phyloP scores from a whole-genome alignment of 1,139 yeast genomes.

The Groenewaldozyma auringiensis region DNA sequence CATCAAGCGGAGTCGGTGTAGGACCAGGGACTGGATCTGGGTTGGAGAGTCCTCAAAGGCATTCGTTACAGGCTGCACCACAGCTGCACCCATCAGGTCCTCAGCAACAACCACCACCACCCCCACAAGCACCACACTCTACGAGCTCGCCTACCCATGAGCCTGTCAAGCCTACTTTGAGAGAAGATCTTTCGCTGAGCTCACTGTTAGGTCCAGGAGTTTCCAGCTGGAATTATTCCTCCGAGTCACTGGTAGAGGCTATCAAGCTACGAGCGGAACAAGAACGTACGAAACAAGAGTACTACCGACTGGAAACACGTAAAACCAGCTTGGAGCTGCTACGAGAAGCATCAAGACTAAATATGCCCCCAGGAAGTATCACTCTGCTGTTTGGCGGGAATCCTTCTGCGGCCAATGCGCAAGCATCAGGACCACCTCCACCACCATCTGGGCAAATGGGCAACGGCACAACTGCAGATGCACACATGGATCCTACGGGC shows the following conservation, averaged over 20 bases:
- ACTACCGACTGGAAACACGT: slow-evolving; percentile 57
- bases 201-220: slow-evolving; percentile 48
- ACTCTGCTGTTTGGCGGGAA: slow-evolving; percentile 45
- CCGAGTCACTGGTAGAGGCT: slow-evolving; percentile 54
- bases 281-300: slow-evolving; percentile 79
- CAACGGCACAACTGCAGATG: not conserved
- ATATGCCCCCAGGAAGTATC: slow-evolving; percentile 59
- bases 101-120: slow-evolving; percentile 4
- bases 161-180: not conserved
- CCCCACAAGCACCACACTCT: slow-evolving; percentile 2
- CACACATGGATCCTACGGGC: not conserved
- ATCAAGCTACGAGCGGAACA: slow-evolving; percentile 63
- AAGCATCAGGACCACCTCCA: slow-evolving; percentile 10
- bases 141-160: slow-evolving; percentile 1
- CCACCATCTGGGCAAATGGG: not conserved
- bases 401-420: slow-evolving; percentile 7
- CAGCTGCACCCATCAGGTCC: not conserved
- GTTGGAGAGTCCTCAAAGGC: slow-evolving; percentile 1
- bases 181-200: slow-evolving; percentile 16
- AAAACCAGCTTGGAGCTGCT: slow-evolving; percentile 54
- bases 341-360: slow-evolving; percentile 52
- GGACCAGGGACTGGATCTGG: slow-evolving; percentile 6
- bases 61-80: slow-evolving; percentile 3
- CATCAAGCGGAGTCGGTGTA: not conserved
- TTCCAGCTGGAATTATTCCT: slow-evolving; percentile 52